Evolutionary conservation across 2,329 filamentous ascomycete species (phyloP), one percentile per base, ranked within the genome.

Genomic region (Botrytis byssoidea): DNA sequence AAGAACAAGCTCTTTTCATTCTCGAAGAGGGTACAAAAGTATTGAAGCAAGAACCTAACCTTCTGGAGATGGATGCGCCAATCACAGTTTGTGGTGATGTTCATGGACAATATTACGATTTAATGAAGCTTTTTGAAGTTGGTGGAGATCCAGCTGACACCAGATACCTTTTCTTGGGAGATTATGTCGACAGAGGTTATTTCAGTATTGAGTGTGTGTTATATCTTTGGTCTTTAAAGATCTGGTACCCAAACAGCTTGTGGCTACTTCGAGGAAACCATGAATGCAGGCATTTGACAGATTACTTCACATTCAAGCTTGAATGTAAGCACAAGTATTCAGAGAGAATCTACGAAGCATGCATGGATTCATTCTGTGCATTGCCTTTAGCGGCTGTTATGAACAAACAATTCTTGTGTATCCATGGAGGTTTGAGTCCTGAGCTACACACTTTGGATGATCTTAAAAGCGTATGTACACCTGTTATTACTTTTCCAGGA

Each of bases 271-370:
- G 96, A 80, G 96, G 96, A 78, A 99, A 99, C 84, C 96, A 99
- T 85, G 96, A 99, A 85, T 99, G 96, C 84, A 92, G 96, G 81
- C 96, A 99, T 86, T 88, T 99, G 88, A 99, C 96, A 74, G 96
- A 99, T 83, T 99, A 99, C 88, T 99, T 99, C 85, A 99, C 96
- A 75, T 99, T 99, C 88, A 98, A 99, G 88, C 91, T 99, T 74
- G 96, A 99, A 84, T 99, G 96, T 88, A 98, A 97, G 86, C 96
- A 99, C 89, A 99, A 99, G 84, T 99, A 99, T 85, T 97, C 94
- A 48, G 96, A 98, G 85, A 89, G 89, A 77, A 89, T 99, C 74
- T 99, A 99, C 83, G 95, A 99, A 81, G 95, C 96, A 73, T 98
- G 96, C 85, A 97, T 98, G 90, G 95, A 99, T 77, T 97, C 96